phyloP scores from a whole-genome alignment of 257 asterid genomes.

The Petunia axillaris region DNA sequence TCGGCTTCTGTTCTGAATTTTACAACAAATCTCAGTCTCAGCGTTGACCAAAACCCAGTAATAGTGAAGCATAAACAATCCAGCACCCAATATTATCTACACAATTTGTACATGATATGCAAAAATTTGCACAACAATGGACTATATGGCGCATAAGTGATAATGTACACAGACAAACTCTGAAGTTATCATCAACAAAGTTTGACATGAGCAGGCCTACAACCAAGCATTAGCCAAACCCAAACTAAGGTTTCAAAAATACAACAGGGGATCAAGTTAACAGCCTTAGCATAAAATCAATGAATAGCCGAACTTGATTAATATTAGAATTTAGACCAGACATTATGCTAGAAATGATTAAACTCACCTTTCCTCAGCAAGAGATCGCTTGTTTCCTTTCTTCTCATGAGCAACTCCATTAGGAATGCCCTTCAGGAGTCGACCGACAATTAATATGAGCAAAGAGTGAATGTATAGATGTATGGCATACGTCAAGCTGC shows the following conservation, averaged over 20 bases:
- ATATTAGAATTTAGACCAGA: background rate
- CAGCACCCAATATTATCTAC: background rate
- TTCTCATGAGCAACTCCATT: conserved; percentile 77
- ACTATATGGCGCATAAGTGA: background rate
- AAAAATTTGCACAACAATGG: background rate
- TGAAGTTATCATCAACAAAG: background rate
- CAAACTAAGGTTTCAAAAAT: background rate
- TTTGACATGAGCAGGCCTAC: background rate
- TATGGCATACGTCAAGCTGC: background rate
- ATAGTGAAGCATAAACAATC: background rate
- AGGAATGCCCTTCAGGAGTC: conserved; percentile 62
- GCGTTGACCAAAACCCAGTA: background rate
- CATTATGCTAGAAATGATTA: background rate
- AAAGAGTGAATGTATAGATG: conserved; percentile 8
- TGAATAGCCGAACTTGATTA: background rate
- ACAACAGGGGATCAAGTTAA: background rate
- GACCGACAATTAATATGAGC: conserved; percentile 30
- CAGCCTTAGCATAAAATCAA: background rate
- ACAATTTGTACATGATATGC: background rate
- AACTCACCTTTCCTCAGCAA: conserved; percentile 75
- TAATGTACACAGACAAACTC: background rate
- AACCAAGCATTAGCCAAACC: background rate
- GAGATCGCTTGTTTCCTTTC: conserved; percentile 79
- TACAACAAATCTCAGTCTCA: background rate
- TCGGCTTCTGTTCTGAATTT: background rate